A percentile compares a stretch with the other conserved stretches of the same genome.
phyloP scores from a whole-genome alignment of 805 yeast species.

The Metschnikowia matae region DNA sequence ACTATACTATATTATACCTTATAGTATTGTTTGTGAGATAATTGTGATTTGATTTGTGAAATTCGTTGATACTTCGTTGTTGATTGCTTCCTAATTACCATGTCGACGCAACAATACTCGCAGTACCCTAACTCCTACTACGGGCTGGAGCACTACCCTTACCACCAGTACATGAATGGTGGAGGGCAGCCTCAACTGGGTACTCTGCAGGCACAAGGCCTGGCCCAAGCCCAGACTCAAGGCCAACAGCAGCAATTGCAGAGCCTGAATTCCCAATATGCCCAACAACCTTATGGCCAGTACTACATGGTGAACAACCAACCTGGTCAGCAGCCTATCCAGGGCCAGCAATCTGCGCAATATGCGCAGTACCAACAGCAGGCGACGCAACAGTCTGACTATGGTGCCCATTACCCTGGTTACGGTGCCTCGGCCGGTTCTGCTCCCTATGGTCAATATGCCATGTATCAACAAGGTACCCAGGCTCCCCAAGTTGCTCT shows the following conservation, averaged over 20 bases:
- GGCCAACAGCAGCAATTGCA: slow-evolving; percentile 13
- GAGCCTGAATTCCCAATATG: slow-evolving; percentile 14
- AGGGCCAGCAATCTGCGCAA: slow-evolving; percentile 9
- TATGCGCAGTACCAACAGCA: slow-evolving; percentile 13
- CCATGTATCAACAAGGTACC: slow-evolving; percentile 15
- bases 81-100: not conserved
- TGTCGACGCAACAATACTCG: slow-evolving; percentile 21
- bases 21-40: too few relatives aligned
- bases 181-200: slow-evolving; percentile 15
- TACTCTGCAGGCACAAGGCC: slow-evolving; percentile 11
- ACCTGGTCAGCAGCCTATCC: slow-evolving; percentile 16
- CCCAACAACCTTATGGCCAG: slow-evolving; percentile 18
- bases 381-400: slow-evolving; percentile 12
- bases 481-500: slow-evolving; percentile 10
- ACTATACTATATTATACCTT: too few relatives aligned
- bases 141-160: slow-evolving; percentile 22
- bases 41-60: too few relatives aligned
- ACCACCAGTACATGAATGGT: slow-evolving; percentile 18
- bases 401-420: slow-evolving; percentile 16
- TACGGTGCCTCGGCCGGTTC: slow-evolving; percentile 10
- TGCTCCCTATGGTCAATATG: slow-evolving; percentile 17
- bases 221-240: slow-evolving; percentile 5
- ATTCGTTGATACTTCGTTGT: too few relatives aligned
- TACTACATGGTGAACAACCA: slow-evolving; percentile 19
- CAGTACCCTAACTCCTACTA: slow-evolving; percentile 19